Conservation (phyloP, 2,329 filamentous ascomycete species). For the Diaporthe australafricana region DNA sequence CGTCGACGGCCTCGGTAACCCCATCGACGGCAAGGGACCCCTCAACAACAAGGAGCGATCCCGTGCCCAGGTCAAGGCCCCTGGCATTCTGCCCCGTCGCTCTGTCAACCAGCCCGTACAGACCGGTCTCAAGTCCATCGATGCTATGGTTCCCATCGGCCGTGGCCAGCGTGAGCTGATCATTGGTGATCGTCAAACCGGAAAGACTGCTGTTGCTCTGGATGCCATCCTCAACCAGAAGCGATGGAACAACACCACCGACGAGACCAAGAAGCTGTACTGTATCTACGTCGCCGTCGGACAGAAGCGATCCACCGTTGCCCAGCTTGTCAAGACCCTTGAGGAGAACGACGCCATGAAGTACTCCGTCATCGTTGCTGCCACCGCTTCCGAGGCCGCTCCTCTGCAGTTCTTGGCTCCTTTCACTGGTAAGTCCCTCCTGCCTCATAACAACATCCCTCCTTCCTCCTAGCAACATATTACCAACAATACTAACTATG, state of each 20-base stretch:
- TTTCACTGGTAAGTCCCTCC: constrained; percentile 74
- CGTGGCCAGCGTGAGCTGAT: constrained; percentile 99
- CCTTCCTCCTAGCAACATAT: too few relatives aligned
- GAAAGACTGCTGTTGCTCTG: constrained; percentile 98
- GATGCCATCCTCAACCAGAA: constrained; percentile 99
- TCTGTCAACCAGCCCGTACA: constrained; percentile 99
- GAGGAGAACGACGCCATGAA: constrained; percentile 99
- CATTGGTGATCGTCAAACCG: constrained; percentile 99
- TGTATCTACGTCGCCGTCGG: constrained; percentile 99
- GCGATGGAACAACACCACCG: constrained; percentile 89
- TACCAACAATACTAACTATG: too few relatives aligned
- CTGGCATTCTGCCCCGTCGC: constrained; percentile 94
- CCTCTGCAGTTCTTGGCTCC: constrained; percentile 94
- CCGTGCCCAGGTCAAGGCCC: constrained; percentile 99
- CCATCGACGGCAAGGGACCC: constrained; percentile 99
- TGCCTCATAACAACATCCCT: not conserved
- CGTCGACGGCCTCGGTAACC: constrained; percentile 97
- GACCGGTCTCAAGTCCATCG: constrained; percentile 99
- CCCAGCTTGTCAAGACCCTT: constrained; percentile 99
- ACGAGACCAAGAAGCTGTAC: constrained; percentile 99
- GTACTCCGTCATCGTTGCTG: constrained; percentile 93
- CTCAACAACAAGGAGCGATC: constrained; percentile 91
- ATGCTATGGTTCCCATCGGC: constrained; percentile 99
- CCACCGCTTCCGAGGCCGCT: constrained; percentile 96
- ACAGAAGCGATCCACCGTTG: constrained; percentile 99